These are phyloP conservation scores for Zygnema cylindricum DNA, from an alignment of 139 green algal genomes.

Conservation along the genomic window DNA sequence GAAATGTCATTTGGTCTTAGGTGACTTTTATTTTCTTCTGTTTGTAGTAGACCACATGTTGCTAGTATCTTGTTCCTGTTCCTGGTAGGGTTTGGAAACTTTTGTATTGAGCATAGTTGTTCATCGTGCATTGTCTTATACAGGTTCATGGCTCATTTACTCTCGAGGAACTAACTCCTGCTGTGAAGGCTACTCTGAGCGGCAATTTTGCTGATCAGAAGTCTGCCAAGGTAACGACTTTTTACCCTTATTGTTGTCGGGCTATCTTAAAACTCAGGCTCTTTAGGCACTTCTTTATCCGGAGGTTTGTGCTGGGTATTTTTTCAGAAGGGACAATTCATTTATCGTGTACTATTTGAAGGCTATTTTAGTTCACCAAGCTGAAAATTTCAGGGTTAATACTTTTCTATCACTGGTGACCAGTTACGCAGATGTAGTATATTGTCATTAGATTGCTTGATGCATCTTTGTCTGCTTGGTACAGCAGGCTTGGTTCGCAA, in stretches of 20 bases:
- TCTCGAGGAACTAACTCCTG: constrained; percentile 47
- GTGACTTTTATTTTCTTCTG: constrained; percentile 1
- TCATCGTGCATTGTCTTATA: constrained; percentile 1
- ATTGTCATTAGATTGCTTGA: no score
- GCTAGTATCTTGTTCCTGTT: no score
- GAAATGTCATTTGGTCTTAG: neutral
- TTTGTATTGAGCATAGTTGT: no score
- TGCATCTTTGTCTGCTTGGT: no score
- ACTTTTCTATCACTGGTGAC: neutral
- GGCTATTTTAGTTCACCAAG: neutral
- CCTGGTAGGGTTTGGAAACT: no score
- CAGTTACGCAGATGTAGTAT: no score
- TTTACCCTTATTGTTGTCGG: neutral
- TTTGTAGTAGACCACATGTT: no score
- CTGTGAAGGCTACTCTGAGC: constrained; percentile 37
- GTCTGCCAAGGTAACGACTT: constrained; percentile 48
- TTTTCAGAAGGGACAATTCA: neutral
- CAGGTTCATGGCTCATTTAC: constrained; percentile 16
- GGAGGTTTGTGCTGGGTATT: neutral
- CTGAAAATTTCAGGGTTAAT: neutral
- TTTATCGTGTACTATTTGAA: neutral
- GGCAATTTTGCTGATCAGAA: constrained; percentile 46
- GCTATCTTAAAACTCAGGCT: neutral
- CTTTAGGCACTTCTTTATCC: neutral
- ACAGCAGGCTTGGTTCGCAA: no score